Evolutionary conservation across 176 grass and related monocot species (phyloP).

Genomic region (Hsuehochloa calcarea): DNA sequence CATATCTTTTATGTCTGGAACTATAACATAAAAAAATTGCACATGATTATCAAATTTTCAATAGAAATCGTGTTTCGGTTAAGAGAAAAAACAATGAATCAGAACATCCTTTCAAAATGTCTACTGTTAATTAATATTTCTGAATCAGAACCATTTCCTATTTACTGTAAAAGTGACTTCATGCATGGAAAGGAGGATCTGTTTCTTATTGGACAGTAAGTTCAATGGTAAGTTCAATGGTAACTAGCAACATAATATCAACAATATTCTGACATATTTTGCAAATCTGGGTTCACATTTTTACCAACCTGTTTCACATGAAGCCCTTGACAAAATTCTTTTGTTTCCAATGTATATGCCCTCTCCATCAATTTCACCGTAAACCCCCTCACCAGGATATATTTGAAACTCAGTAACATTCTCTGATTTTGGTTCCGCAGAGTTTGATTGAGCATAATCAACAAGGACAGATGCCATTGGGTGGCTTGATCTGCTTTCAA

Average conservation of each 20-base stretch:
- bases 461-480: constrained; percentile 88
- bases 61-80: not conserved
- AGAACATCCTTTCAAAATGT: not conserved
- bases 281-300: not conserved
- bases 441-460: constrained; percentile 68
- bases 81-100: not conserved
- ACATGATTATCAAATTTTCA: not conserved
- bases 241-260: not conserved
- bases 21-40: constrained; percentile 33
- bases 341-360: constrained; percentile 78
- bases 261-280: not conserved
- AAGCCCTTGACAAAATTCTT: constrained; percentile 73
- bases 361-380: constrained; percentile 72
- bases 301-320: constrained; percentile 69
- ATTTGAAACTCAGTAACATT: constrained; percentile 68
- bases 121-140: not conserved
- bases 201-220: constrained; percentile 6
- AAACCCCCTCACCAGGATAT: constrained; percentile 83
- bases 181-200: not conserved
- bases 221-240: not conserved
- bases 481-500: constrained; percentile 96
- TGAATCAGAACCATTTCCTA: not conserved
- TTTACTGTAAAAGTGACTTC: not conserved
- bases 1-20: constrained; percentile 53
- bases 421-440: constrained; percentile 73